Evolutionary conservation across 2,329 filamentous ascomycete genomes (phyloP).

Genomic region (Fusarium neocosmosporiellum): DNA sequence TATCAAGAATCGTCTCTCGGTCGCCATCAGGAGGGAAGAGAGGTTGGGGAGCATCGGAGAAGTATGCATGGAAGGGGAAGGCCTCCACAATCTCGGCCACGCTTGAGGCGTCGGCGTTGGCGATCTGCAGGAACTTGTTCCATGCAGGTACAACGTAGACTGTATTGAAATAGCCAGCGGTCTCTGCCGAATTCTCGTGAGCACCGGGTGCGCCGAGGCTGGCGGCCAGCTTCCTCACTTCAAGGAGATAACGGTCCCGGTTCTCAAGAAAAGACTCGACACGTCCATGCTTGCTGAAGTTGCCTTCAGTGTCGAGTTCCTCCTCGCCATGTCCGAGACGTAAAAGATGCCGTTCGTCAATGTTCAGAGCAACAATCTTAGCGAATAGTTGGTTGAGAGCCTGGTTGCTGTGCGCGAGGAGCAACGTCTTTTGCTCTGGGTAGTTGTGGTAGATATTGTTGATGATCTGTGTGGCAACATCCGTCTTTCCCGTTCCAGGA

Average conservation of each 20-base stretch:
- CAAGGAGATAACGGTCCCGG: slow-evolving; percentile 78
- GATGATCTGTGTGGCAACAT: slow-evolving; percentile 98
- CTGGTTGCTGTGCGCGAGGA: slow-evolving; percentile 97
- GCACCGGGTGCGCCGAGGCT: slow-evolving; percentile 90
- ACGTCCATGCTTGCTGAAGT: slow-evolving; percentile 92
- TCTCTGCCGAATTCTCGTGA: slow-evolving; percentile 97
- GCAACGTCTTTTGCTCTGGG: slow-evolving; percentile 87
- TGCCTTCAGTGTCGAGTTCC: slow-evolving; percentile 85
- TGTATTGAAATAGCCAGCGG: slow-evolving; percentile 94
- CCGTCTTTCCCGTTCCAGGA: slow-evolving; percentile 98
- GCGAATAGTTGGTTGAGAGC: slow-evolving; percentile 97
- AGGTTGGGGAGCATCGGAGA: slow-evolving; percentile 86
- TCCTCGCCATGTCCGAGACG: slow-evolving; percentile 96
- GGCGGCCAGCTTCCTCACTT: slow-evolving; percentile 86
- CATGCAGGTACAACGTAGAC: slow-evolving; percentile 92
- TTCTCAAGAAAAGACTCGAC: slow-evolving; percentile 97
- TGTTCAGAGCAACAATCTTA: slow-evolving; percentile 96
- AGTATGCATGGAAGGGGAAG: slow-evolving; percentile 92
- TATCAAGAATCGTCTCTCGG: slow-evolving; percentile 76
- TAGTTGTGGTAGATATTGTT: slow-evolving; percentile 99
- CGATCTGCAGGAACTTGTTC: slow-evolving; percentile 78
- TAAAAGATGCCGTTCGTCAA: slow-evolving; percentile 93
- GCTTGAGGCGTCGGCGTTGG: slow-evolving; percentile 66
- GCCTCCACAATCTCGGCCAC: slow-evolving; percentile 72
- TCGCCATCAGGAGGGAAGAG: slow-evolving; percentile 77